phyloP scores from a whole-genome alignment of 805 yeast species.

The Blastobotrys chiropterorum region DNA sequence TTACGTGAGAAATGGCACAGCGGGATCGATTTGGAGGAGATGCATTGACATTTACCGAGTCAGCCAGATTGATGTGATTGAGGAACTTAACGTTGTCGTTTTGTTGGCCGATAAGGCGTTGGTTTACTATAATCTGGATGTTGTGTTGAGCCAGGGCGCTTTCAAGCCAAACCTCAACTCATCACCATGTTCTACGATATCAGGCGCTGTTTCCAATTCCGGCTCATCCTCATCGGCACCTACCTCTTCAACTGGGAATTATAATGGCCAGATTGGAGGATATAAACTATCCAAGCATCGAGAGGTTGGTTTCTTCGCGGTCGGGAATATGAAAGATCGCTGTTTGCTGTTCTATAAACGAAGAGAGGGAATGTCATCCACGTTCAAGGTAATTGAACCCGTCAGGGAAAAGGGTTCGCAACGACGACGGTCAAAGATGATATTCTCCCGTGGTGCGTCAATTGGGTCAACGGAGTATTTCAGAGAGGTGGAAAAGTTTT shows the following conservation, averaged over 20 bases:
- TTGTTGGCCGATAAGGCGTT: constrained; percentile 54
- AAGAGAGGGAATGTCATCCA: constrained; percentile 42
- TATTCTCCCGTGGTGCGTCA: constrained; percentile 17
- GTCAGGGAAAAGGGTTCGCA: constrained; percentile 34
- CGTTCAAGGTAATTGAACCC: constrained; percentile 59
- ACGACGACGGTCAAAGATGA: constrained; percentile 20
- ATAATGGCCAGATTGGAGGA: constrained; percentile 32
- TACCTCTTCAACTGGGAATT: background rate
- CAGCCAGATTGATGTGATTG: constrained; percentile 54
- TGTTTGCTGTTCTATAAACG: constrained; percentile 53
- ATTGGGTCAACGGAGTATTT: constrained; percentile 35
- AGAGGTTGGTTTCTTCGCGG: constrained; percentile 53
- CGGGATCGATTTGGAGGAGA: constrained; percentile 46
- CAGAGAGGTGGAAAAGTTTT: constrained; percentile 42
- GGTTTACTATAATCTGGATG: constrained; percentile 57
- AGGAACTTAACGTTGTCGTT: constrained; percentile 49
- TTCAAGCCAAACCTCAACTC: constrained; percentile 7
- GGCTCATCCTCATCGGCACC: background rate
- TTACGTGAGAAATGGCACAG: constrained; percentile 26
- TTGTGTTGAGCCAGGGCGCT: constrained; percentile 37
- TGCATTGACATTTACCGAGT: constrained; percentile 49
- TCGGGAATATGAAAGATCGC: constrained; percentile 63
- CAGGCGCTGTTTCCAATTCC: background rate
- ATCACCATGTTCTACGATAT: background rate
- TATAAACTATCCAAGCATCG: constrained; percentile 36